Evolutionary conservation across 139 green algal species (phyloP), one percentile per base, ranked within the genome.

Genomic region (Micractinium sp.): DNA sequence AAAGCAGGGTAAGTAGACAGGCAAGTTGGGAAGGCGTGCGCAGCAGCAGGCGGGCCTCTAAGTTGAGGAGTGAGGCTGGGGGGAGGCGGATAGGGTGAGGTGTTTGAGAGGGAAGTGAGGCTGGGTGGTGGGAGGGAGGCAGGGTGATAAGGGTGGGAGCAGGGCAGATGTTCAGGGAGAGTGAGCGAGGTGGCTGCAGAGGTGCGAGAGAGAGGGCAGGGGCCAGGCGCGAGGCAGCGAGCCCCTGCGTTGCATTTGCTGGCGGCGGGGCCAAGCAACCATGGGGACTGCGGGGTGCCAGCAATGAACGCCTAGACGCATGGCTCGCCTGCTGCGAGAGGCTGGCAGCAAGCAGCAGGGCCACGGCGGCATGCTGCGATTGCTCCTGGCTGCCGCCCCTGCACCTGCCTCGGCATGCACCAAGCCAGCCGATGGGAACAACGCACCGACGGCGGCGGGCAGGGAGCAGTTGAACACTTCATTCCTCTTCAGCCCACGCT

Each of bases 401-500:
- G 76, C 76, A 36, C 2, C 9, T 56, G 76, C 76, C 36, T 53
- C 16, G 33, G 36, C 15, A 60, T 14, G 4, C 77, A 23, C 63
- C 53, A 39, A 27, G 47, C 47, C 47, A 56, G 47, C 47, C 7
- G 47, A 56, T 56, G 47, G 9, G 47, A 56, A 67, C 23, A 53
- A 73, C 89, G 71, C 77, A 89, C 89, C 89, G 23, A 87, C 89
- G 4, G 89, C 87, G 9, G 63, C 85, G 14, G 89, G 76, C 39
- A 93, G 91, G 85, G 79, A 87, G 86, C 86, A 85, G 38, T 87
- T 69, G 39, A 92, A 93, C 1, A 91, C 76, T 75, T 99, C 95
- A 41, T 92, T 91, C 29, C 96, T 94, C 79, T 97, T 96, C 7
- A 99, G 94, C 80, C 94, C 92, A 13, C 93, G 92, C 86, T 99